Conservation (phyloP, 2,329 filamentous ascomycete species). For the Didymella sp. region DNA sequence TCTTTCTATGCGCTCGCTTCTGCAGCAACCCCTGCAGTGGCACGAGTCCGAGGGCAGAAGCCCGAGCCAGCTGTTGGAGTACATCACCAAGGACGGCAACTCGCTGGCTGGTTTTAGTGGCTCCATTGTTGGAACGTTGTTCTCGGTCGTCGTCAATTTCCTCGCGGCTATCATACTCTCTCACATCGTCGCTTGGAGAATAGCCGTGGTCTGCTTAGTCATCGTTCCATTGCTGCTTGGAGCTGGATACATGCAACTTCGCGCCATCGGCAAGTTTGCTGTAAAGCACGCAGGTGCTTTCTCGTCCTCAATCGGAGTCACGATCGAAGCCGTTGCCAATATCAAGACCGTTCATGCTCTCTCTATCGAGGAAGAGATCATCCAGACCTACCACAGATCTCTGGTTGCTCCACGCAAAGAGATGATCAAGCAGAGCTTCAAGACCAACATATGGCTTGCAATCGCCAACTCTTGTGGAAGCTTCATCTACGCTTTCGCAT, state of each 20-base stretch:
- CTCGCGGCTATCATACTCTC: slow-evolving; percentile 71
- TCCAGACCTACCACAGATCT: slow-evolving; percentile 55
- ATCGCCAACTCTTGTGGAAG: slow-evolving; percentile 68
- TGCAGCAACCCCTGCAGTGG: slow-evolving; percentile 73
- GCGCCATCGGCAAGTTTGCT: slow-evolving; percentile 66
- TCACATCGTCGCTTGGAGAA: slow-evolving; percentile 77
- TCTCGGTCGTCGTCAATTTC: slow-evolving; percentile 73
- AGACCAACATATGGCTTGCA: slow-evolving; percentile 67
- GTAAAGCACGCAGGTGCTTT: slow-evolving; percentile 60
- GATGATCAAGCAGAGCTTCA: slow-evolving; percentile 57
- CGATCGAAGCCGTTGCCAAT: slow-evolving; percentile 59
- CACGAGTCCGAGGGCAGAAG: slow-evolving; percentile 70
- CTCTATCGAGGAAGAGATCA: slow-evolving; percentile 59
- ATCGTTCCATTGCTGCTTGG: slow-evolving; percentile 72
- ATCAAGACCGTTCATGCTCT: slow-evolving; percentile 61
- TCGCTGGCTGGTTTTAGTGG: slow-evolving; percentile 73
- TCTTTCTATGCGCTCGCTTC: slow-evolving; percentile 68
- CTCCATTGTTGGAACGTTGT: slow-evolving; percentile 72
- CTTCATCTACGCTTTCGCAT: slow-evolving; percentile 75
- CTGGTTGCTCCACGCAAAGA: slow-evolving; percentile 58
- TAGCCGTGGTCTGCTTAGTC: slow-evolving; percentile 74
- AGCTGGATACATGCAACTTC: slow-evolving; percentile 72
- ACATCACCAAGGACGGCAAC: slow-evolving; percentile 73
- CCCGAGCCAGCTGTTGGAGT: slow-evolving; percentile 67
- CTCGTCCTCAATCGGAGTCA: slow-evolving; percentile 59